Evolutionary conservation across 2,329 filamentous ascomycete genomes (phyloP), one percentile per base, ranked within the genome.

Genomic region (Sporothrix brunneoviolacea): DNA sequence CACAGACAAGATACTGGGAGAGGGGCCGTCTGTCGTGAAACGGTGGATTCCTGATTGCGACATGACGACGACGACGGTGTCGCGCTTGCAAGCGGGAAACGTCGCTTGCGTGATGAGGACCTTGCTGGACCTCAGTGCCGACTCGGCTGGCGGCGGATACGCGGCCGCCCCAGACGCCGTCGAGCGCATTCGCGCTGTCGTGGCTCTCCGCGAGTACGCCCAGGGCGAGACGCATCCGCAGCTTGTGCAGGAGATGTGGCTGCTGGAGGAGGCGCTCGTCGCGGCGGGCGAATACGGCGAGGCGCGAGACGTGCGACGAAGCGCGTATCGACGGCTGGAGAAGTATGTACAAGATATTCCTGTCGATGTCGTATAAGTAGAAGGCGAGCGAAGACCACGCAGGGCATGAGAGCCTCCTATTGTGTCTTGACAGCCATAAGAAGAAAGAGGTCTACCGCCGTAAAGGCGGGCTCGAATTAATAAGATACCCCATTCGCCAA

Each of bases 161-260:
- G 42, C 28, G 4, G 19, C 30, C 19, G 18, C 10, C 28, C 22
- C 24, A 28, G 19, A 18, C 42, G 15, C 12, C 5, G 22, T 46
- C 33, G 43, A 38, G 21, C 32, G 33, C 15, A 19, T 46, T 4
- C 43, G 43, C 4, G 22, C 32, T 1, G 35, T 46, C 9, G 24
- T 46, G 8, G 43, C 21, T 10, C 50, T 58, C 10, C 50, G 55
- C 24, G 47, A 54, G 24, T 57, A 55, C 30, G 54, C 48, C 3
- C 48, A 57, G 41, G 54, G 48, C 18, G 24, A 38, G 7, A 21
- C 46, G 4, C 52, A 55, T 33, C 54, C 55, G 38, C 51, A 50
- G 28, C 42, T 57, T 8, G 38, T 57, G 32, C 44, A 43, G 10
- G 54, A 58, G 24, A 42, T 57, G 48, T 56, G 57, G 54, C 42